These are phyloP conservation scores for Aspergillus versicolor DNA, from an alignment of 2,329 filamentous ascomycete genomes.

Conservation along the genomic window DNA sequence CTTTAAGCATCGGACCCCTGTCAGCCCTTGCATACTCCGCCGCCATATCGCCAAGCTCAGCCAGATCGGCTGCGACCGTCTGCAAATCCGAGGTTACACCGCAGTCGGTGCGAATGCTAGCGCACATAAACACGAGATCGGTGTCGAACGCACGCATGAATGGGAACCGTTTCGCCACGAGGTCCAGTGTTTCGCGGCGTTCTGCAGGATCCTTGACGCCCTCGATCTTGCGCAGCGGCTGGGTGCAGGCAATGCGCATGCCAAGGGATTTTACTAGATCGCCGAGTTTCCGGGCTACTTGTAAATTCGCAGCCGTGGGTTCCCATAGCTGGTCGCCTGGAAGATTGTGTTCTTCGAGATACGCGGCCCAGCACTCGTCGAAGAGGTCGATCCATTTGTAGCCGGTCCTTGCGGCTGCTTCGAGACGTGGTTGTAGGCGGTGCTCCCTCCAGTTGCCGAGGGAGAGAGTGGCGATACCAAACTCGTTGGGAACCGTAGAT, in stretches of 20 bases:
- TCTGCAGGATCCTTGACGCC: constrained; percentile 30
- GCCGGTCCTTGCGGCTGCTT: constrained; percentile 31
- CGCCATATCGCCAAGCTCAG: constrained; percentile 34
- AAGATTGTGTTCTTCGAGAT: constrained; percentile 28
- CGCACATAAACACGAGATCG: constrained; percentile 36
- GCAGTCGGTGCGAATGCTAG: constrained; percentile 31
- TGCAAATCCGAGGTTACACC: constrained; percentile 32
- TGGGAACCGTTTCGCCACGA: constrained; percentile 33
- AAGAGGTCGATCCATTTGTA: constrained; percentile 36
- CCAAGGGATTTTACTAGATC: constrained; percentile 29
- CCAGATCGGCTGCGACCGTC: constrained; percentile 30
- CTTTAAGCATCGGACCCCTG: constrained; percentile 28
- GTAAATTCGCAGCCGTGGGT: constrained; percentile 25
- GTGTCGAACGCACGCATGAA: constrained; percentile 38
- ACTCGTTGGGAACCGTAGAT: background rate
- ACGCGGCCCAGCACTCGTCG: constrained; percentile 36
- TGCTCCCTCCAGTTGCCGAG: constrained; percentile 31
- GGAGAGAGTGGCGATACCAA: constrained; percentile 34
- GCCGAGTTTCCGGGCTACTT: constrained; percentile 28
- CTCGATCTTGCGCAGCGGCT: constrained; percentile 33
- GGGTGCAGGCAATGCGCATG: constrained; percentile 34
- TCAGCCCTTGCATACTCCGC: constrained; percentile 26
- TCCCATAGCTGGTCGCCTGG: constrained; percentile 30
- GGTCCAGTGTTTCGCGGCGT: constrained; percentile 23
- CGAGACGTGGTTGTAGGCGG: constrained; percentile 26